Evolutionary conservation across 2,329 filamentous ascomycete species (phyloP), one percentile per base, ranked within the genome.

Genomic region (Westerdykella ornata): DNA sequence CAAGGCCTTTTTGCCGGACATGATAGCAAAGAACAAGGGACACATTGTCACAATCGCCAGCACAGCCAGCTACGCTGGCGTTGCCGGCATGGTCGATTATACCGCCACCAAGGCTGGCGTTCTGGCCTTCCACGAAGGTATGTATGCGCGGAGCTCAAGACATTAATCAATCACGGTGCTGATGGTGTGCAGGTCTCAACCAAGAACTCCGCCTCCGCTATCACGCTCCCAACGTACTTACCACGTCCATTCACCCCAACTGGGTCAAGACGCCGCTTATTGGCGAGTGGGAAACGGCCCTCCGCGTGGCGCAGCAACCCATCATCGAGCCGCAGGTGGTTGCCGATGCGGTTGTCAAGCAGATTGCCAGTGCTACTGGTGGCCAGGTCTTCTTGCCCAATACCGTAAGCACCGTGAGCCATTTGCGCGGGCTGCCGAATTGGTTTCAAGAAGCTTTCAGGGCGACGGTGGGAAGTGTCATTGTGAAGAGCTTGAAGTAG

Each of bases 1-100:
- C 35, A 54, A 60, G 22, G 62, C 56, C 0, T 66, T 67, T 43
- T 43, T 67, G 5, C 64, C 64, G 2, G 52, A 53, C 35, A 67
- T 67, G 64, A 52, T 66, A 15, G 39, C 45, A 3, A 39, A 49
- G 14, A 59, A 65, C 42, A 70, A 54, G 57, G 77, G 77, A 2
- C 76, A 80, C 46, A 65, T 80, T 20, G 66, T 81, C 9, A 77
- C 74, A 0, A 67, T 80, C 12, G 75, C 77, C 2, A 75, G 71
- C 43, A 65, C 72, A 52, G 74, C 74, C 8, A 72, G 70, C 28
- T 78, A 73, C 50, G 43, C 75, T 4, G 62, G 63, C 1, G 47
- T 71, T 3, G 68, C 65, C 1, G 68, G 72, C 20, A 71, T 78
- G 46, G 70, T 70, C 8, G 73, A 77, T 46, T 80, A 79, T 54